phyloP scores from a whole-genome alignment of 257 asterid species.

The Euphrasia confusa region DNA sequence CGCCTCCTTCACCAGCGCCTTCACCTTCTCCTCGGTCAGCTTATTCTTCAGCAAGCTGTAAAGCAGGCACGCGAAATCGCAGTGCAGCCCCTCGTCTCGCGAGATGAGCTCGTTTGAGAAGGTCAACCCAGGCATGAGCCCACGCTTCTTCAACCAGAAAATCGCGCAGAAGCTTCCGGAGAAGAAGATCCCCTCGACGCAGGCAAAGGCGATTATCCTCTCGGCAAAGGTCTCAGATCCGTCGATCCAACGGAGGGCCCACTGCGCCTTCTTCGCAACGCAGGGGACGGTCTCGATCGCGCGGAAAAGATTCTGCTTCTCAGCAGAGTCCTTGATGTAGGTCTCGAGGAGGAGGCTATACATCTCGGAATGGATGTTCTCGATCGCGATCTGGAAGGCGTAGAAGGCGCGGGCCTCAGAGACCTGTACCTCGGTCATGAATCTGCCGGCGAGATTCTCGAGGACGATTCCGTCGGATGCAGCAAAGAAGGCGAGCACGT shows the following conservation, averaged over 20 bases:
- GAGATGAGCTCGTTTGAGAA: slow-evolving; percentile 65
- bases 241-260: slow-evolving; percentile 95
- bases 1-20: slow-evolving; percentile 56
- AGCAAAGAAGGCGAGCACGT: slow-evolving; percentile 87
- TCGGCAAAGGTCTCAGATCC: slow-evolving; percentile 81
- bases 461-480: slow-evolving; percentile 95
- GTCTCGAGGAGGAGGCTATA: slow-evolving; percentile 63
- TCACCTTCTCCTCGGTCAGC: slow-evolving; percentile 69
- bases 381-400: slow-evolving; percentile 91
- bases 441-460: slow-evolving; percentile 90
- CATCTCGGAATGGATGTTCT: slow-evolving; percentile 95
- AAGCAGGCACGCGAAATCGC: slow-evolving; percentile 87
- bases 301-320: slow-evolving; percentile 45
- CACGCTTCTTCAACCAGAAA: slow-evolving; percentile 87
- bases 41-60: slow-evolving; percentile 60
- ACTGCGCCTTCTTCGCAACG: slow-evolving; percentile 71
- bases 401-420: slow-evolving; percentile 97
- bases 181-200: slow-evolving; percentile 83
- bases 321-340: slow-evolving; percentile 53
- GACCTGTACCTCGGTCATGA: slow-evolving; percentile 90
- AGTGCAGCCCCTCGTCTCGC: slow-evolving; percentile 62
- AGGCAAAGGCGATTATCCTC: slow-evolving; percentile 71
- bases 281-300: slow-evolving; percentile 74
- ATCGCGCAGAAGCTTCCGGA: slow-evolving; percentile 78
- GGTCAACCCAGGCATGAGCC: slow-evolving; percentile 81